These are phyloP conservation scores for Plasmodium vivax DNA, from an alignment of 169 alveolate species.

Conservation along the genomic window DNA sequence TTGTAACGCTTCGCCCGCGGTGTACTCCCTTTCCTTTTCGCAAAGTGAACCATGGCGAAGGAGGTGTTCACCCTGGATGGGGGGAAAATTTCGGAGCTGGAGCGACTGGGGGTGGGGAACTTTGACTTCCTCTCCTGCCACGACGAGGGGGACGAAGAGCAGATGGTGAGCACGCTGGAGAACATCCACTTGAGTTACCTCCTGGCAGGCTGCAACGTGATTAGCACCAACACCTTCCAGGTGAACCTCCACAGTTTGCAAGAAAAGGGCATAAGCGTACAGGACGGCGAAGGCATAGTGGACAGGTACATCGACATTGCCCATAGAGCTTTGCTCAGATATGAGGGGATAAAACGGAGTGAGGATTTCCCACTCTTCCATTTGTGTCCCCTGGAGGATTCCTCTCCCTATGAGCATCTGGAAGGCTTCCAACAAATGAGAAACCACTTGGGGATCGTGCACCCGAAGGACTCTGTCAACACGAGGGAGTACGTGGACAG, in stretches of 20 bases:
- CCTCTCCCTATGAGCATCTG: constrained; percentile 28
- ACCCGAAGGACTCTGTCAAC: constrained; percentile 12
- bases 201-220: constrained; percentile 31
- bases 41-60: neutral
- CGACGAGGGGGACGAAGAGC: neutral
- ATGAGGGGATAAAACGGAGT: constrained; percentile 8
- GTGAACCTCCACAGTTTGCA: constrained; percentile 53
- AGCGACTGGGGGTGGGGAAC: neutral
- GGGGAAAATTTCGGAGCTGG: constrained; percentile 42
- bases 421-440: constrained; percentile 10
- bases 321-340: constrained; percentile 13
- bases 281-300: constrained; percentile 36
- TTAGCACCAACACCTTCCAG: constrained; percentile 45
- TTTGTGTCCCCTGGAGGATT: neutral
- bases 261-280: constrained; percentile 10
- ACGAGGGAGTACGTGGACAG: neutral
- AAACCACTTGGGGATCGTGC: neutral
- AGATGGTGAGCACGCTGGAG: constrained; percentile 7
- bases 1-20: neutral
- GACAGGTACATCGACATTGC: constrained; percentile 55
- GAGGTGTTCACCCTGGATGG: constrained; percentile 49
- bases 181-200: constrained; percentile 53
- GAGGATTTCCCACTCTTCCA: neutral
- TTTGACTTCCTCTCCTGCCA: constrained; percentile 44
- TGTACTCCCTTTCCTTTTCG: neutral